Conservation (phyloP, 1,139 yeast species). For the Pichia sp. region DNA sequence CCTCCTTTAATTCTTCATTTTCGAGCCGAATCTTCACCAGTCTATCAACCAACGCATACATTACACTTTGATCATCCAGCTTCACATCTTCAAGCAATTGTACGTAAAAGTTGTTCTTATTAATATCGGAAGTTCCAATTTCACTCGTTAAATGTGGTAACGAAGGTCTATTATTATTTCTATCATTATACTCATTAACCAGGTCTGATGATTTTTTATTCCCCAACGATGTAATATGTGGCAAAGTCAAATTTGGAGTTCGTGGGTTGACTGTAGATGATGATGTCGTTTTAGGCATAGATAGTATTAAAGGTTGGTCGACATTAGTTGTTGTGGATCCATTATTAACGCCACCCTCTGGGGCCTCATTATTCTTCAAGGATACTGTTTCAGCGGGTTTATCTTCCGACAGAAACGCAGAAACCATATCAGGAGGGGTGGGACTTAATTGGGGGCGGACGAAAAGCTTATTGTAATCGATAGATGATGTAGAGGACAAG, state of each 20-base stretch:
- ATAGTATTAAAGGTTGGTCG: too few relatives aligned
- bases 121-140: too few relatives aligned
- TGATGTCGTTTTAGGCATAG: background rate
- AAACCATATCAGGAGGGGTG: background rate
- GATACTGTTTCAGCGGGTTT: background rate
- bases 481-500: too few relatives aligned
- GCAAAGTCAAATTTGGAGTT: background rate
- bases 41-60: conserved; percentile 18
- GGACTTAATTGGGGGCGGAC: background rate
- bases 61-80: conserved; percentile 17
- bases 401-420: background rate
- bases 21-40: conserved; percentile 13
- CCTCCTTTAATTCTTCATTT: conserved; percentile 17
- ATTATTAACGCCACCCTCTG: background rate
- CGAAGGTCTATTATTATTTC: too few relatives aligned
- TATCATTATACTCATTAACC: too few relatives aligned
- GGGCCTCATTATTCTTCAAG: background rate
- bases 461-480: too few relatives aligned
- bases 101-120: conserved; percentile 2
- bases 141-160: too few relatives aligned
- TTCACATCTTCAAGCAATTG: conserved; percentile 7
- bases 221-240: background rate
- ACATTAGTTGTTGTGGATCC: too few relatives aligned
- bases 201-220: too few relatives aligned
- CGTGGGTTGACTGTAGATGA: background rate